phyloP scores from a whole-genome alignment of 345 rosid genomes.

The Zanthoxylum bungeanum region DNA sequence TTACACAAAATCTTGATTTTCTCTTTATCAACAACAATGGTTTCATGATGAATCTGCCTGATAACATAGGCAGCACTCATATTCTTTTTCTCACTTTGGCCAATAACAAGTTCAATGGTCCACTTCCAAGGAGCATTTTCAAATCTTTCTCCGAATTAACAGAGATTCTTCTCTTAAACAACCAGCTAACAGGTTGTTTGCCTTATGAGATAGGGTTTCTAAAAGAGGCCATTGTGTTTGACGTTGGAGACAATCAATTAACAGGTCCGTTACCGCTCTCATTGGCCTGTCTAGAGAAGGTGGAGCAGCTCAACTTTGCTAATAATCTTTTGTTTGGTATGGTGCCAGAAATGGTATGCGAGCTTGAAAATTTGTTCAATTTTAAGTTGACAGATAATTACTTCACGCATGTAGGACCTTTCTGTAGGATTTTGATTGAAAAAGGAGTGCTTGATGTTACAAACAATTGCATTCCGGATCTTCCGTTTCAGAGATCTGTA shows the following conservation, averaged over 20 bases:
- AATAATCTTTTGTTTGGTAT: constrained; percentile 59
- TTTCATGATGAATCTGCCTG: constrained; percentile 51
- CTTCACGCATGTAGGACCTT: constrained; percentile 57
- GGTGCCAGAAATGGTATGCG: constrained; percentile 66
- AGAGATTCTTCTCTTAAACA: constrained; percentile 69
- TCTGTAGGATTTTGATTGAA: constrained; percentile 47
- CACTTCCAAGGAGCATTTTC: constrained; percentile 58
- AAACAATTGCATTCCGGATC: constrained; percentile 71
- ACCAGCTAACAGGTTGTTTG: constrained; percentile 66
- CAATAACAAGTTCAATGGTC: constrained; percentile 69
- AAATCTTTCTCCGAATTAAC: constrained; percentile 45
- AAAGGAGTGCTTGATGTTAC: constrained; percentile 61
- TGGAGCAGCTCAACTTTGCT: constrained; percentile 69
- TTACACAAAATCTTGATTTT: constrained; percentile 51
- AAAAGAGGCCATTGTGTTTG: constrained; percentile 55
- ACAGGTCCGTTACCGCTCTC: constrained; percentile 65
- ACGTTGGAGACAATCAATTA: constrained; percentile 53
- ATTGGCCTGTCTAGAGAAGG: constrained; percentile 54
- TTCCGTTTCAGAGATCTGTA: constrained; percentile 66
- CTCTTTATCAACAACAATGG: constrained; percentile 73
- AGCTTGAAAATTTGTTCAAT: constrained; percentile 49
- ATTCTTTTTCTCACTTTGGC: constrained; percentile 67
- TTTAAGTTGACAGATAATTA: constrained; percentile 65
- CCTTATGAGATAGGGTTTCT: constrained; percentile 68
- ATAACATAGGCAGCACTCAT: constrained; percentile 41